Evolutionary conservation across 2,329 filamentous ascomycete species (phyloP).

Genomic region (Xylaria polymorpha): DNA sequence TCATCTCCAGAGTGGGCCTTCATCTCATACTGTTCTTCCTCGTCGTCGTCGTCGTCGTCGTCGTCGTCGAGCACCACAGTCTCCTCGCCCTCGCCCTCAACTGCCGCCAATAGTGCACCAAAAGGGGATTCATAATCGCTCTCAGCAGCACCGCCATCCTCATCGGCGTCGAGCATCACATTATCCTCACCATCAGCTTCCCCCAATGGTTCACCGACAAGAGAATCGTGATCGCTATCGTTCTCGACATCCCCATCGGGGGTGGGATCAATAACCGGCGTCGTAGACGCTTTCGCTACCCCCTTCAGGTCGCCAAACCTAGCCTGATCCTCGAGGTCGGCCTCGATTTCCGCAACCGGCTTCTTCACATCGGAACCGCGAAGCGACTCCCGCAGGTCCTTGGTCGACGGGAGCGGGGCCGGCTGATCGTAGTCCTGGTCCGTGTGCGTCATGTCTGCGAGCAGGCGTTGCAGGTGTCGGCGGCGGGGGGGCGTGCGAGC

Average conservation of each 20-base stretch:
- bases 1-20: not conserved
- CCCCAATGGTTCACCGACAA: too few species aligned
- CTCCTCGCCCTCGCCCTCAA: too few species aligned
- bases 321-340: constrained; percentile 10
- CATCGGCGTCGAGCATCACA: too few species aligned
- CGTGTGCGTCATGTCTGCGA: constrained; percentile 27
- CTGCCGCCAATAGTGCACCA: too few species aligned
- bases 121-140: too few species aligned
- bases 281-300: not conserved
- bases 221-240: too few species aligned
- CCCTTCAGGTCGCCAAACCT: not conserved
- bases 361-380: not conserved
- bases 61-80: too few species aligned
- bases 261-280: too few species aligned
- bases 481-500: constrained; percentile 17
- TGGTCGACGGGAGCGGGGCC: not conserved
- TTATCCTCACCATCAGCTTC: too few species aligned
- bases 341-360: constrained; percentile 17
- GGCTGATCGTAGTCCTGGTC: constrained; percentile 34
- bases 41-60: not conserved
- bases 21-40: not conserved
- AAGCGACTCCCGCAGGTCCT: constrained; percentile 16
- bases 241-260: too few species aligned
- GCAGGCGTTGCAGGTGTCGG: constrained; percentile 24
- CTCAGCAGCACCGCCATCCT: too few species aligned